A percentile compares a stretch with the other conserved stretches of the same genome.
phyloP scores from a whole-genome alignment of 2,329 filamentous ascomycete species.

The Neofusicoccum kwambonambiense region DNA sequence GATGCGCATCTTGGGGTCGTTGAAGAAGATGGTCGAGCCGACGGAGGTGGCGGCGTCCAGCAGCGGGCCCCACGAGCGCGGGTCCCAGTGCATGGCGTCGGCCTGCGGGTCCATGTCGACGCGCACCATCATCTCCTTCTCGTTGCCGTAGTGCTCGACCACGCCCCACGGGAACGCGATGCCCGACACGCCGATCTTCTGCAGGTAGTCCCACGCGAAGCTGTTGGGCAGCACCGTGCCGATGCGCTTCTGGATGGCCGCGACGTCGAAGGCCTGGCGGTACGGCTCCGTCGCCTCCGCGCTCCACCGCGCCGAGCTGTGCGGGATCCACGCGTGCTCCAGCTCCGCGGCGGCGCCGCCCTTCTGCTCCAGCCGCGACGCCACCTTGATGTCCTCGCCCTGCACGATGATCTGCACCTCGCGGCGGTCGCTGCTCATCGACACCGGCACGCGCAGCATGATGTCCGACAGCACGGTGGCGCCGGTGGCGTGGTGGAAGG shows the following conservation, averaged over 20 bases:
- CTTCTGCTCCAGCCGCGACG: constrained; percentile 30
- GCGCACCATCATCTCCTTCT: constrained; percentile 42
- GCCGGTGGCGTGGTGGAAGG: constrained; percentile 37
- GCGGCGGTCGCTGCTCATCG: constrained; percentile 33
- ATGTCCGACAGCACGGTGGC: constrained; percentile 32
- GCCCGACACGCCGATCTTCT: constrained; percentile 39
- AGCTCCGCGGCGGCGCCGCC: background rate
- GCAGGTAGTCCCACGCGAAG: constrained; percentile 42
- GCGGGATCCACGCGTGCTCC: constrained; percentile 34
- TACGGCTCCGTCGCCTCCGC: background rate
- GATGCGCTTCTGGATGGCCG: constrained; percentile 30
- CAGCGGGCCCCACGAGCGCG: constrained; percentile 39
- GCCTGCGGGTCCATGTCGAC: constrained; percentile 36
- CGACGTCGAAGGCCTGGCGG: constrained; percentile 24
- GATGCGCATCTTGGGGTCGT: constrained; percentile 40
- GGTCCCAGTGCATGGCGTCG: constrained; percentile 27
- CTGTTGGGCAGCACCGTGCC: constrained; percentile 27
- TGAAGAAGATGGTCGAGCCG: constrained; percentile 42
- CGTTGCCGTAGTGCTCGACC: constrained; percentile 38
- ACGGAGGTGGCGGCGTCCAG: constrained; percentile 46
- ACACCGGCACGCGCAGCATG: constrained; percentile 37
- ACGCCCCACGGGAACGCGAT: constrained; percentile 47
- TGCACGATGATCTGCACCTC: constrained; percentile 40
- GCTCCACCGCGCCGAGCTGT: constrained; percentile 27
- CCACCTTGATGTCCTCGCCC: constrained; percentile 31